Base-by-base conservation (phyloP, 1,284 basidiomycete species). In the Tranzscheliella williamsii region DNA sequence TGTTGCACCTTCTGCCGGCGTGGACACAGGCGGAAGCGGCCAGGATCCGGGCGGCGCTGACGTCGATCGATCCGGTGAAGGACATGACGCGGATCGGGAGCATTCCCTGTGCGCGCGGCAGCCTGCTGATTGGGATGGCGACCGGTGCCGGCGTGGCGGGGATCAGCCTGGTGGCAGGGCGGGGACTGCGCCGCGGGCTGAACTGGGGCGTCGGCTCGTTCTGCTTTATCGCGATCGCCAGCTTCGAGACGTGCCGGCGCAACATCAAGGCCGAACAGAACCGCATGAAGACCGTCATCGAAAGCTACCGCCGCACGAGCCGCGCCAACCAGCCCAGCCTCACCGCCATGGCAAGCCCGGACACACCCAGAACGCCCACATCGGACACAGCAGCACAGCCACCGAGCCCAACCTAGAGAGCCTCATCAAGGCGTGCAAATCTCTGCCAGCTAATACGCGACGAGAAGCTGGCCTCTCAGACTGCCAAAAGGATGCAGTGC, bases 201-300 rank as follows among this genome's bases (percentile, higher is more conserved):
- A 69, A 69, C 38, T 69, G 66, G 66, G 66, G 66, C 7, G 66
- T 69, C 3, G 66, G 66, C 2, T 47, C 45, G 9, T 69, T 69
- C 40, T 55, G 53, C 43, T 66, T 66, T 24, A 45, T 66, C 22
- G 38, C 41, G 1, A 4, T 66, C 6, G 57, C 54, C 3, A 54
- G 47, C 15, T 69, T 49, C 50, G 66, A 69, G 20, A 62, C 44
- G 21, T 69, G 66, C 21, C 42, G 66, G 32, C 18, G 57, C n/a
- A 53, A 48, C 22, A 34, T 45, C 38, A 63, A 54, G 40, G 56
- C 62, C 0, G 66, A 69, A 40, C 44, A 54, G 35, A 41, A 34
- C 24, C 30, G 66, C 11, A 69, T 69, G 62, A 38, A 38, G 36
- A 62, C 54, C 2, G 54, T 69, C 5, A 58, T 69, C 20, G 66